phyloP scores from a whole-genome alignment of 140 eudicot genomes.

The Ambrosia hybrid region DNA sequence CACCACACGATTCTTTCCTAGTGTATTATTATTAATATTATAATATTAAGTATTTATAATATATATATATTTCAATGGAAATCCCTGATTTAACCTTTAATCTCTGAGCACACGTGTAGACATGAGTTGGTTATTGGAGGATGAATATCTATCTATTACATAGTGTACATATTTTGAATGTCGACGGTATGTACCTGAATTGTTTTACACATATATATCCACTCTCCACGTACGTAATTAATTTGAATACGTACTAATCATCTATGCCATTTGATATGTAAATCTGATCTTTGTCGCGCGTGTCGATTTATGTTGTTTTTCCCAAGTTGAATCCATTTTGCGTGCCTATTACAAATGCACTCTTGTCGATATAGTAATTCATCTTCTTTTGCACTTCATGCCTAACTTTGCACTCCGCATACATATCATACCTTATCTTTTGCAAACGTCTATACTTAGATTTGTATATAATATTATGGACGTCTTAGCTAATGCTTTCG shows the following conservation, averaged over 20 bases:
- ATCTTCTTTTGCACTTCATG: conserved; percentile 1
- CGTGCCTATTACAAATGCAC: conserved; percentile 1
- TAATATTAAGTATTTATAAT: not conserved
- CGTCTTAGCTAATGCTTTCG: too few relatives aligned
- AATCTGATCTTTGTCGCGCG: not conserved
- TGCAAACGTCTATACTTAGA: not conserved
- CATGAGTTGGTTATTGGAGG: not conserved
- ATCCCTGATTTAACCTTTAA: conserved; percentile 27
- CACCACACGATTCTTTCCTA: conserved; percentile 11
- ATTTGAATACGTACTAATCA: not conserved
- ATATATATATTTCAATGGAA: conserved; percentile 13
- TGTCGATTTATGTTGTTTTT: not conserved
- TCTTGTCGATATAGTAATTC: not conserved
- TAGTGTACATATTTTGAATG: not conserved
- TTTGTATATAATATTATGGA: too few relatives aligned
- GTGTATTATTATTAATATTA: too few relatives aligned
- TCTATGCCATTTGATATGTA: not conserved
- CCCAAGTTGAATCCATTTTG: conserved; percentile 1
- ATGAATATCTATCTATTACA: not conserved
- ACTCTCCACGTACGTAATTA: not conserved
- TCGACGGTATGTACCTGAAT: conserved; percentile 9
- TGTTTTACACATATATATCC: conserved; percentile 1
- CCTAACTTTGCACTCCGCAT: not conserved
- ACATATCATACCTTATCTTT: not conserved
- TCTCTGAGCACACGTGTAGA: not conserved